Percentiles rank a stretch among this genome's conserved stretches.
These are phyloP conservation scores for Phoma sp. DNA, from an alignment of 2,329 filamentous ascomycete species.

Conservation along the genomic window DNA sequence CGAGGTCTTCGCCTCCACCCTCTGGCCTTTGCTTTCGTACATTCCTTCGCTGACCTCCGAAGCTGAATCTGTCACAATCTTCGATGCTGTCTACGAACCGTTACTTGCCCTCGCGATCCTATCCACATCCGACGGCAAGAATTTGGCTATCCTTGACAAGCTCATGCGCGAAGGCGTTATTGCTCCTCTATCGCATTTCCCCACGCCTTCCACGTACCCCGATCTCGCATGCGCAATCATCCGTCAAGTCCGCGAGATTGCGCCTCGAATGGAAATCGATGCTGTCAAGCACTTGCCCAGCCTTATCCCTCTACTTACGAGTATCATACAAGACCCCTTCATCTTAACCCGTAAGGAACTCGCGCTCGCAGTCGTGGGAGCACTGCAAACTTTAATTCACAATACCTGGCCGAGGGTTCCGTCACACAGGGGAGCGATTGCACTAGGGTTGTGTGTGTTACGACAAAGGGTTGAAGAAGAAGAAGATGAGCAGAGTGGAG, in stretches of 20 bases:
- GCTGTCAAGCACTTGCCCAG: conserved; percentile 74
- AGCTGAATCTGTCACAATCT: conserved; percentile 69
- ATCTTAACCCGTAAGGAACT: conserved; percentile 62
- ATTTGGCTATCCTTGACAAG: conserved; percentile 56
- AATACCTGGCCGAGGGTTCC: conserved; percentile 75
- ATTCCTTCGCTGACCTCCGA: conserved; percentile 81
- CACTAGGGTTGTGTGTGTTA: conserved; percentile 62
- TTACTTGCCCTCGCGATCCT: conserved; percentile 63
- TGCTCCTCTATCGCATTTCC: conserved; percentile 61
- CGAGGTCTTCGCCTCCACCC: conserved; percentile 71
- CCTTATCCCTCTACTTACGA: conserved; percentile 71
- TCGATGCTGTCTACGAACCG: conserved; percentile 71
- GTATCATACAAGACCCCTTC: conserved; percentile 74
- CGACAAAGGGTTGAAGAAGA: conserved; percentile 43
- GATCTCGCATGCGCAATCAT: conserved; percentile 66
- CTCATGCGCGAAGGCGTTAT: conserved; percentile 54
- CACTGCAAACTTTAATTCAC: conserved; percentile 65
- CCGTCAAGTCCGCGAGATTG: conserved; percentile 56
- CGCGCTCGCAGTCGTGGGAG: conserved; percentile 60
- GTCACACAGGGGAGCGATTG: conserved; percentile 68
- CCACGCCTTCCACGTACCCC: conserved; percentile 58
- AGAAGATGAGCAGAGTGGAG: conserved; percentile 20
- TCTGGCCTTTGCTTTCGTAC: conserved; percentile 76
- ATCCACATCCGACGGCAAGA: conserved; percentile 12
- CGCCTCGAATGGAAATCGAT: conserved; percentile 67